phyloP scores from a whole-genome alignment of 768 basidiomycete genomes.

The Boletus fagicola region DNA sequence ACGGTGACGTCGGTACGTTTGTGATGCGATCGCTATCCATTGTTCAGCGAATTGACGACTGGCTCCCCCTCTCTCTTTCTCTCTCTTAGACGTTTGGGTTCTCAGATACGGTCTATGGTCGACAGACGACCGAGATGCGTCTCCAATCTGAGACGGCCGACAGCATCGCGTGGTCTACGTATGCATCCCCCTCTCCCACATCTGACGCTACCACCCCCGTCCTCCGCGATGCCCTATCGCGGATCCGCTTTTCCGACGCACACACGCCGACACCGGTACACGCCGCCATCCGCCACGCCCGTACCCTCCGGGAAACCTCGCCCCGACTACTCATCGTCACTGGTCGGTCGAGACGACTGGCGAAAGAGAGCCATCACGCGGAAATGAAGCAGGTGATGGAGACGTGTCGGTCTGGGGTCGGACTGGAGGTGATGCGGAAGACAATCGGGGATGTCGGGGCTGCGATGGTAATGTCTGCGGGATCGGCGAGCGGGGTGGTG shows the following conservation, averaged over 20 bases:
- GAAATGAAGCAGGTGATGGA: conserved; percentile 68
- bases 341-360: conserved; percentile 74
- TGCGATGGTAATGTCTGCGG: conserved; percentile 63
- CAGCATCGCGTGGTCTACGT: conserved; percentile 68
- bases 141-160: conserved; percentile 86
- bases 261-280: conserved; percentile 60
- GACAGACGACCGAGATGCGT: conserved; percentile 57
- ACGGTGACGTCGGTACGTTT: conserved; percentile 10
- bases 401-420: conserved; percentile 27
- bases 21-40: background rate
- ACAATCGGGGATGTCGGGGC: conserved; percentile 86
- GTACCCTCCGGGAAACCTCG: conserved; percentile 22
- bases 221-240: conserved; percentile 41
- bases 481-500: conserved; percentile 52
- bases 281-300: conserved; percentile 47
- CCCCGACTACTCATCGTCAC: conserved; percentile 58
- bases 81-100: conserved; percentile 36
- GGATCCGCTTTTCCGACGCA: conserved; percentile 61
- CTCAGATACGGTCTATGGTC: conserved; percentile 72
- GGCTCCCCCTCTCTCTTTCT: no score
- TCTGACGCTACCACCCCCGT: background rate
- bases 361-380: conserved; percentile 65
- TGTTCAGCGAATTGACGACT: background rate
- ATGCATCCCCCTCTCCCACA: conserved; percentile 33
- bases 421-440: conserved; percentile 49